A percentile compares a stretch with the other conserved stretches of the same genome.
Evolutionary conservation across 2,329 filamentous ascomycete genomes (phyloP).

Genomic region (Hymenoscyphus fraxineus): DNA sequence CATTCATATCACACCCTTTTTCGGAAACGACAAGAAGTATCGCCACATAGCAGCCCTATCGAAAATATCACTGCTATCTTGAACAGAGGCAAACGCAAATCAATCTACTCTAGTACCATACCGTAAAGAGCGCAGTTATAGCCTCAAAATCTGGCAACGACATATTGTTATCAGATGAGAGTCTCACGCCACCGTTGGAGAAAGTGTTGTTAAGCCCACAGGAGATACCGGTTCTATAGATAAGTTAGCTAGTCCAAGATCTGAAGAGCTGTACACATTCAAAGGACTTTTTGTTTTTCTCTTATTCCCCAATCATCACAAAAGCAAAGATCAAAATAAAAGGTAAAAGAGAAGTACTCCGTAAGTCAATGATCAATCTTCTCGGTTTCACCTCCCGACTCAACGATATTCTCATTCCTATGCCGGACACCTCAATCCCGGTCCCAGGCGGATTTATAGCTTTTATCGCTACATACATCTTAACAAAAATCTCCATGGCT

Average conservation of each 20-base stretch:
- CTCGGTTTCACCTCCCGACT: slow-evolving; percentile 39
- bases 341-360: slow-evolving; percentile 29
- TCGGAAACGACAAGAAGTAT: no score
- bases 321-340: background rate
- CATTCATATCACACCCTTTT: no score
- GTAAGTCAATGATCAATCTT: slow-evolving; percentile 54
- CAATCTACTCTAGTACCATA: slow-evolving; percentile 54
- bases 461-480: slow-evolving; percentile 45
- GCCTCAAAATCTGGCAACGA: slow-evolving; percentile 45
- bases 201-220: slow-evolving; percentile 39
- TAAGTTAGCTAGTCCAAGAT: slow-evolving; percentile 45
- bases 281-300: slow-evolving; percentile 36
- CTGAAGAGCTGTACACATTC: slow-evolving; percentile 43
- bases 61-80: no score
- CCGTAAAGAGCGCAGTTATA: slow-evolving; percentile 45
- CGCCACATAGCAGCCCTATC: no score
- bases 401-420: slow-evolving; percentile 43
- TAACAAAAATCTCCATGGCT: slow-evolving; percentile 38
- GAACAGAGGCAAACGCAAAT: slow-evolving; percentile 32
- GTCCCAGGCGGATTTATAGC: slow-evolving; percentile 51
- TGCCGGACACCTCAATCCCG: slow-evolving; percentile 38
- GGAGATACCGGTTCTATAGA: slow-evolving; percentile 45
- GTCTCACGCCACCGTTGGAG: slow-evolving; percentile 46
- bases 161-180: slow-evolving; percentile 45
- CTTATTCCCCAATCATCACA: background rate